Evolutionary conservation across 108 stramenopile species (phyloP), one percentile per base, ranked within the genome.

Genomic region (Ochromonas danica): DNA sequence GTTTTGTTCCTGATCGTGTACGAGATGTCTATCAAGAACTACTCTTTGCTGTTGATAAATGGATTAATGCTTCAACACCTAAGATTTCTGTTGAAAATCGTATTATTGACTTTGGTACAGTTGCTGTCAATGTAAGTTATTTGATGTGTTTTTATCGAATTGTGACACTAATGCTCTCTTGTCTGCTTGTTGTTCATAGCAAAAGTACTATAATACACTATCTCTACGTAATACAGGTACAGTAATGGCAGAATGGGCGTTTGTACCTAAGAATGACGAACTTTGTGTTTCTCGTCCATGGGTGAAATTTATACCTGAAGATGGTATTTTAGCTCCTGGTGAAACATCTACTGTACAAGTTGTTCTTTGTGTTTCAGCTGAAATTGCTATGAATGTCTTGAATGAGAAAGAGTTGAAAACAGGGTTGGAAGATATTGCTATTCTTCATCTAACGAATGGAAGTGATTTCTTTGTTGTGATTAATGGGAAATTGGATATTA

Each of bases 211-310:
- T 31, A 25, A 3, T 6, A 75, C 40, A 3, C 3, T 75, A 75
- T 6, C 3, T 6, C 10, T 75, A 14, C 14, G 10, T 33, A 75
- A 75, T 36, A 33, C 6, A 6, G 72, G 72, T 36, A 75, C 51
- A 33, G 43, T 60, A 6, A 75, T 75, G 43, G 31, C 72, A 6
- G 45, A 75, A 45, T 75, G 72, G 72, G 51, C 45, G 3, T 75
- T 75, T 42, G 72, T 75, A 31, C 72, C 72, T 10, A 75, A 75
- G 41, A 17, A 57, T 33, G 36, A 39, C 28, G 72, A 75, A 27
- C 10, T 31, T 10, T 33, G 3, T 10, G 27, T 60, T 10, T 27
- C n/a, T 33, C 14, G 10, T 6, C 36, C 45, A 22, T 75, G 72
- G 72, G 6, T 75, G 72, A 60, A 45, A 41, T 57, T 39, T 6